Evolutionary conservation across 169 alveolate genomes (phyloP), one percentile per base, ranked within the genome.

Genomic region (Cryptosporidium meleagridis): DNA sequence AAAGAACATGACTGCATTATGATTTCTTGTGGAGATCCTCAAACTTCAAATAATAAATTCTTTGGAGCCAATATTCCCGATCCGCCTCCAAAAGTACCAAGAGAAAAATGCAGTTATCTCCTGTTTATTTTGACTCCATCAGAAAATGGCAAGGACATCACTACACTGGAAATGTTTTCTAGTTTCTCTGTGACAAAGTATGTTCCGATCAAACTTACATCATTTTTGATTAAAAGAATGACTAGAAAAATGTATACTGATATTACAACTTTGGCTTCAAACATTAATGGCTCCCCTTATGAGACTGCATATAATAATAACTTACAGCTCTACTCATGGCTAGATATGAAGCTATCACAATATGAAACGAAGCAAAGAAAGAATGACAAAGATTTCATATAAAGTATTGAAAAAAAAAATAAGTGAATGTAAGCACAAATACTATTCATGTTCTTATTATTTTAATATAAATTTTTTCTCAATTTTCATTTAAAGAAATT

Each of bases 61-160:
- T 80, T 80, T 35, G 89, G 89, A 16, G 65, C 62, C 21, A 67
- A 80, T 16, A 80, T 80, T 31, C 89, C 89, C n/a, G 89, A 80
- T 37, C 89, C 89, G 7, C 89, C 89, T 44, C 89, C 89, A 41
- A 80, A 80, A 48, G 59, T 80, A 31, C 89, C 72, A 23, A 80
- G 89, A 62, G 89, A 80, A 29, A 65, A 80, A 65, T 80, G 89
- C 35, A 80, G 75, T 35, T 65, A 80, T 44, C 44, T 80, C 1
- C 26, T 80, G 23, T 80, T 80, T 31, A 80, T 80, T n/a, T 44
- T 80, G 18, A 80, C 89, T 16, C 89, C 75, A 4, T 65, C 75
- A 9, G 75, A 39, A 2, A 37, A 26, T 12, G 51, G 18, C 23
- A 80, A 51, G 62, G 62, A 37, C 26, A 12, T 62, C 37, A 80